phyloP scores from a whole-genome alignment of 176 grass and related monocot genomes.

The Tillandsia leiboldiana region DNA sequence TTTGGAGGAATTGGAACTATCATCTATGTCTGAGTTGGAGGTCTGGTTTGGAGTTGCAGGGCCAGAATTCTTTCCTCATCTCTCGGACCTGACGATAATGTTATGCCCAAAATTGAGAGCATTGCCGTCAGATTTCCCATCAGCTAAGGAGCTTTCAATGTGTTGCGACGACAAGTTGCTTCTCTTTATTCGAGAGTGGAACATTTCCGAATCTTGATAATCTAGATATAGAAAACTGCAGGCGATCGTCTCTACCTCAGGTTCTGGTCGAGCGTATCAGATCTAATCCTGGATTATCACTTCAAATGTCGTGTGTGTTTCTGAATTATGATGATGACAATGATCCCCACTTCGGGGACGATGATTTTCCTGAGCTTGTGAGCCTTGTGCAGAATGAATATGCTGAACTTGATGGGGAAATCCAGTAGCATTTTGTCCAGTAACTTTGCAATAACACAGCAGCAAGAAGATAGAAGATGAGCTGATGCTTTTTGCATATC shows the following conservation, averaged over 20 bases:
- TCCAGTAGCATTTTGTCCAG: too few species aligned
- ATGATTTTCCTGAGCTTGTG: too few species aligned
- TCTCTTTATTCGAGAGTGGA: background rate
- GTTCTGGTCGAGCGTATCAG: too few species aligned
- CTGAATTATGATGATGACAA: too few species aligned
- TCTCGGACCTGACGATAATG: background rate
- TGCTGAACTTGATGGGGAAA: too few species aligned
- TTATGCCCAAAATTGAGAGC: background rate
- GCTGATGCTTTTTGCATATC: too few species aligned
- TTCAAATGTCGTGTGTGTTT: too few species aligned
- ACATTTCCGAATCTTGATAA: background rate
- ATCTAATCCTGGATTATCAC: too few species aligned
- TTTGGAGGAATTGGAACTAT: constrained; percentile 1
- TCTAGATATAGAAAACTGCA: background rate
- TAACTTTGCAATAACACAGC: too few species aligned
- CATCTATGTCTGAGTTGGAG: background rate
- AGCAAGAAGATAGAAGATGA: too few species aligned
- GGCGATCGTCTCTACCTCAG: background rate
- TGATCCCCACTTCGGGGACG: too few species aligned
- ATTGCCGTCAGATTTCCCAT: constrained; percentile 3
- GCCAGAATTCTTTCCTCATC: constrained; percentile 6
- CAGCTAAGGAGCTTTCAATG: background rate
- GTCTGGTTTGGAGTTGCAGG: background rate
- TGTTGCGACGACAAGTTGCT: background rate
- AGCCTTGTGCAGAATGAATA: too few species aligned